Percentiles rank a stretch among this genome's conserved stretches.
Evolutionary conservation across 2,329 filamentous ascomycete genomes (phyloP).

Genomic region (Aspergillus ustus): DNA sequence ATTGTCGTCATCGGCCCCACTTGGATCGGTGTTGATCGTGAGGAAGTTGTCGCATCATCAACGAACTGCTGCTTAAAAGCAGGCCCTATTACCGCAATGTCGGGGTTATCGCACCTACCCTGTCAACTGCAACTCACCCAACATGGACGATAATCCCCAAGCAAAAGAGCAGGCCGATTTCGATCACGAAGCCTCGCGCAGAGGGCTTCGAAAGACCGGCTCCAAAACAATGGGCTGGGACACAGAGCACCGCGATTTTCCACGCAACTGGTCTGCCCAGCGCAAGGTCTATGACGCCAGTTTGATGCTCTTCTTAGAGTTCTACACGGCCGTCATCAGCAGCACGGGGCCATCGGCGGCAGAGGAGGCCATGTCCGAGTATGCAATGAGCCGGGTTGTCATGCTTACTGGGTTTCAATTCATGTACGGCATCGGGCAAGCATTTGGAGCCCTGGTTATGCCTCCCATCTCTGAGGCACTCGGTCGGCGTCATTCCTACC

Average conservation of each 20-base stretch:
- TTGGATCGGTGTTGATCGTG: not conserved
- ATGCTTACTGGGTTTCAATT: constrained; percentile 5
- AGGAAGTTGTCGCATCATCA: not conserved
- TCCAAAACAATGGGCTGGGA: not conserved
- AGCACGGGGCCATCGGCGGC: constrained; percentile 11
- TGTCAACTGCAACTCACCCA: not conserved
- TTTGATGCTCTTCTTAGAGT: constrained; percentile 12
- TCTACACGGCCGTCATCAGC: constrained; percentile 5
- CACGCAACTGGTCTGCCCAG: constrained; percentile 7
- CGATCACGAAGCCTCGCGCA: not conserved
- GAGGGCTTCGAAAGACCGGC: not conserved
- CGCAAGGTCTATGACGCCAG: constrained; percentile 9
- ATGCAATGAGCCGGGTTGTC: constrained; percentile 1
- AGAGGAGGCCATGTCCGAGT: constrained; percentile 8
- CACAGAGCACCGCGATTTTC: not conserved
- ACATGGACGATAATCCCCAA: not conserved
- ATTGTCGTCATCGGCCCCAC: not conserved
- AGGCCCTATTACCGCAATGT: not conserved
- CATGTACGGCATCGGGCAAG: constrained; percentile 7
- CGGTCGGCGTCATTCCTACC: constrained; percentile 6
- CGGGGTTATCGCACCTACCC: not conserved
- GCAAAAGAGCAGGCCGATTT: not conserved
- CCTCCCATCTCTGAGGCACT: constrained; percentile 13
- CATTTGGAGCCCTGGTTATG: constrained; percentile 5
- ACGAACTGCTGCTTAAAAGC: not conserved